phyloP scores from a whole-genome alignment of 164 flowering plant species.

The Litsea cubeba region DNA sequence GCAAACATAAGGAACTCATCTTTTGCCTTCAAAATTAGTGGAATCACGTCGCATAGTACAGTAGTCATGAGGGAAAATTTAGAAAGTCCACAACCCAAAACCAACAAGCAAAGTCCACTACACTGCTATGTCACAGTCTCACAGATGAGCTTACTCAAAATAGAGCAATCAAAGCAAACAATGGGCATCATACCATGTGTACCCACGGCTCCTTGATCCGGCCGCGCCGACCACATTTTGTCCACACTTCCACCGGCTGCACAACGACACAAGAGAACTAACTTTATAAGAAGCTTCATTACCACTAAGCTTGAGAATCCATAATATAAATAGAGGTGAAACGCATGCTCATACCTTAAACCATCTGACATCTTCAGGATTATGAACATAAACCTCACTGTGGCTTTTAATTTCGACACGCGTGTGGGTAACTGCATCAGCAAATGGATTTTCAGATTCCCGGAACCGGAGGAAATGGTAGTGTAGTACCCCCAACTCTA shows the following conservation, averaged over 20 bases:
- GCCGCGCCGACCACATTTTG: slow-evolving; percentile 90
- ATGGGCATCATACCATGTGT: slow-evolving; percentile 69
- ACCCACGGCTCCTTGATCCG: slow-evolving; percentile 95
- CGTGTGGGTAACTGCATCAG: slow-evolving; percentile 83
- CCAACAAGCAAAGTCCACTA: not conserved
- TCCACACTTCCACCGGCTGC: slow-evolving; percentile 89
- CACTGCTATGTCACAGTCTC: too few species aligned
- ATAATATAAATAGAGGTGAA: not conserved
- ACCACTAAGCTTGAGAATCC: not conserved
- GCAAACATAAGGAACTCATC: too few species aligned
- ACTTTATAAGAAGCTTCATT: not conserved
- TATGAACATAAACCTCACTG: slow-evolving; percentile 92
- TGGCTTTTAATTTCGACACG: slow-evolving; percentile 79
- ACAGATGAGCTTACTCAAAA: not conserved
- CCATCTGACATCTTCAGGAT: slow-evolving; percentile 94
- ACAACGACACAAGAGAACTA: slow-evolving; percentile 14
- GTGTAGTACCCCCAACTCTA: too few species aligned
- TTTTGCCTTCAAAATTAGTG: too few species aligned
- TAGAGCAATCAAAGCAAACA: not conserved
- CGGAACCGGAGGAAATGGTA: not conserved
- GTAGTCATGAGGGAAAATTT: too few species aligned
- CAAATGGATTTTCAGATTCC: not conserved
- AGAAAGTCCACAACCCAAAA: too few species aligned
- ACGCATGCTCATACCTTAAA: slow-evolving; percentile 59
- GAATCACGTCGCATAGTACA: too few species aligned